Evolutionary conservation across 2,329 filamentous ascomycete species (phyloP), one percentile per base, ranked within the genome.

Genomic region (Microascus cirrosus): DNA sequence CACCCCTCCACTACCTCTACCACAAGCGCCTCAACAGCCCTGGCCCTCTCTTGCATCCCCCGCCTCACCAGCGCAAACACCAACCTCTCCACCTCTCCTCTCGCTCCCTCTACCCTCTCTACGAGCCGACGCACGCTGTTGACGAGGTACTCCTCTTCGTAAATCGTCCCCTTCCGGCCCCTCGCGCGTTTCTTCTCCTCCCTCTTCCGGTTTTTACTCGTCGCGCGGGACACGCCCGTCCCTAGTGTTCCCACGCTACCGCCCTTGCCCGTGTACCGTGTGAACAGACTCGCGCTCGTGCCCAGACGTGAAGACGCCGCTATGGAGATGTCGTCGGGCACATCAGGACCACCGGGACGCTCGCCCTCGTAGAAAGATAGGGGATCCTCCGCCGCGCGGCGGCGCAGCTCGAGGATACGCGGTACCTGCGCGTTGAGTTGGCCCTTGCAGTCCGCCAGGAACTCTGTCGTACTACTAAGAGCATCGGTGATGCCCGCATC

Each of bases 111-210:
- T 24, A 96, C 83, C 39, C 92, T 80, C 69, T 95, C 90, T 15
- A 96, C 82, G 36, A 99, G 78, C 25, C 94, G 79, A 13, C 86
- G 82, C 39, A 97, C 85, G 63, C 87, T 93, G 69, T 92, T 94
- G 59, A 96, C 86, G 5, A 99, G 81, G 70, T 99, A 99, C 71
- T 97, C 94, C 68, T 97, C 93, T 71, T 99, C 94, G 70, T 99
- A 99, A 5, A 99, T 89, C 18, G 90, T 96, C 12, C 94, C 94
- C 76, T 97, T 97, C 70, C 96, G 93, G 25, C 94, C 94, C 8
- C 90, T 79, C 0, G 94, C 94, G 18, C 93, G 84, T 80, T 99
- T 99, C 70, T 95, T 85, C 77, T 99, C 94, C 71, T 99, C 94
- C 22, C 91, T 81, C 25, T 87, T 80, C 56, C 91, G 84, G 68